These are phyloP conservation scores for Yamadazyma tumulicola DNA, from an alignment of 805 yeast genomes.

Conservation along the genomic window DNA sequence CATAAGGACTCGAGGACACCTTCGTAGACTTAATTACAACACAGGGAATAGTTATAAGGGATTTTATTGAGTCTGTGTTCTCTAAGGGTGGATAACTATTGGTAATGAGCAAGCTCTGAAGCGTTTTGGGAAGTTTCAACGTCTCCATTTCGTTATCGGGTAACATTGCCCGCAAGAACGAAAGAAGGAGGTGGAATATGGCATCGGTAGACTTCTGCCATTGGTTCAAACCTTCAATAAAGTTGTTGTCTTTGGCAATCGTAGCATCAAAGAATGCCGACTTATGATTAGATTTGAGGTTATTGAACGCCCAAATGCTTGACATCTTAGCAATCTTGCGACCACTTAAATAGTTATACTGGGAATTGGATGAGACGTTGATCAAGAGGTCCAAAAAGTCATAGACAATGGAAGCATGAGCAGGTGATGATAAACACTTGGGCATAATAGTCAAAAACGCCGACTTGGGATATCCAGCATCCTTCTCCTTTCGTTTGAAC, in stretches of 20 bases:
- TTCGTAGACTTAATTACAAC: constrained; percentile 55
- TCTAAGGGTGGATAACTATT: constrained; percentile 74
- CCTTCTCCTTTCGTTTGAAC: constrained; percentile 62
- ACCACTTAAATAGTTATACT: constrained; percentile 73
- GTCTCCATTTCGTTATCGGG: constrained; percentile 61
- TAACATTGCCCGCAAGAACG: constrained; percentile 76
- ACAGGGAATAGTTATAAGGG: constrained; percentile 55
- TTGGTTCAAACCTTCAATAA: constrained; percentile 65
- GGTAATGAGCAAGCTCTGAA: constrained; percentile 61
- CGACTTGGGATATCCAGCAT: constrained; percentile 61
- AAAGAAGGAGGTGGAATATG: constrained; percentile 70
- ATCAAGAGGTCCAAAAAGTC: constrained; percentile 82
- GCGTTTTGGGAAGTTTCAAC: constrained; percentile 57
- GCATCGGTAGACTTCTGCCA: constrained; percentile 88
- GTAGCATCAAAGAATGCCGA: constrained; percentile 40
- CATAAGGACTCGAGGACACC: constrained; percentile 48
- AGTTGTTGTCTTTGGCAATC: constrained; percentile 30
- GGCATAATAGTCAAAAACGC: constrained; percentile 85
- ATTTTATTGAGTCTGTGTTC: constrained; percentile 27
- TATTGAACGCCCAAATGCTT: constrained; percentile 83
- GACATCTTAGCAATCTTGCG: constrained; percentile 78
- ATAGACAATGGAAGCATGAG: constrained; percentile 86
- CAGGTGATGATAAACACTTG: constrained; percentile 72
- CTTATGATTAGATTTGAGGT: constrained; percentile 17
- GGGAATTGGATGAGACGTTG: constrained; percentile 73